Base-by-base conservation (phyloP, 352 stramenopile species). In the Globisporangium solare region DNA sequence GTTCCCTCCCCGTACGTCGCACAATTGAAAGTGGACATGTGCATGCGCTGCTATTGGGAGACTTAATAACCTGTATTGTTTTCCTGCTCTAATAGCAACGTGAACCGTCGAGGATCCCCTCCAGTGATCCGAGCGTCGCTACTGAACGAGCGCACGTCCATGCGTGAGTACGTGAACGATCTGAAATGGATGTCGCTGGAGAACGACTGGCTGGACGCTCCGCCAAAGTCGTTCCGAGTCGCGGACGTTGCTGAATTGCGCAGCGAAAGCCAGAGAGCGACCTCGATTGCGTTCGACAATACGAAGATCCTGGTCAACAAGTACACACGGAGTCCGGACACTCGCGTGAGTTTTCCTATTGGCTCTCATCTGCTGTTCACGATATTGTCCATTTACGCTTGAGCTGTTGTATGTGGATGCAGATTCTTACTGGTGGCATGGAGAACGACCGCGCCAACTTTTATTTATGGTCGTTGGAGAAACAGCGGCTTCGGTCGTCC, bases 111-210 rank as follows among this genome's bases (percentile, higher is more conserved):
- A 55, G 86, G 86, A 6, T 81, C 79, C 4, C 86, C 86, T n/a
- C 86, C 86, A 31, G 85, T 87, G 8, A 94, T 94, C 45, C 83
- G 86, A 7, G 83, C 82, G 3, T 95, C 83, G 24, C 58, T 95
- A 31, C 58, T 93, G 54, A 92, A 83, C 61, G 86, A 95, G 35
- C 80, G 80, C 47, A 93, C 82, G 12, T 92, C 84, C 3, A 88
- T 95, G 73, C 83, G 83, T 14, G 83, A 95, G 64, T 95, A 95
- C 37, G 79, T 93, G 27, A 71, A 83, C 47, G 84, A 94, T 71
- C 63, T 95, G 46, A 88, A 88, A 46, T 64, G 74, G 21, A 92
- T 95, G 75, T 71, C 79, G 21, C 63, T 70, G 13, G 86, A 95
- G 43, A 71, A 79, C 42, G 79, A 85, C 52, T 89, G 79, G 75